A percentile compares a stretch with the other conserved stretches of the same genome.
These are phyloP conservation scores for Phlegmacium glaucopus DNA, from an alignment of 768 basidiomycete species.

Conservation along the genomic window DNA sequence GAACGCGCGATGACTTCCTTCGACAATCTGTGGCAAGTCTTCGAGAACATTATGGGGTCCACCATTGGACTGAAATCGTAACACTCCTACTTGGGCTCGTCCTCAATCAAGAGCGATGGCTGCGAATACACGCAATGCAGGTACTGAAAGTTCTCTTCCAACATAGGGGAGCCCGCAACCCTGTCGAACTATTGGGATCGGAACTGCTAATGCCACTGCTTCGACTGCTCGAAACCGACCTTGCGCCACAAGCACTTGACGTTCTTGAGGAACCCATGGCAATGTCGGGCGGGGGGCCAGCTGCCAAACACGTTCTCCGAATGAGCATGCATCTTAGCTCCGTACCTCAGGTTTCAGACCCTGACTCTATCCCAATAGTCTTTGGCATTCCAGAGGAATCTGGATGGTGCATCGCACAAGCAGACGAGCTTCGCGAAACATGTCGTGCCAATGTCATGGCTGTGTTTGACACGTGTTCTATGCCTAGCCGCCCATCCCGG, in stretches of 20 bases:
- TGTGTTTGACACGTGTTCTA: conserved; percentile 81
- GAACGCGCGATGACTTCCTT: conserved; percentile 91
- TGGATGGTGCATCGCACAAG: conserved; percentile 83
- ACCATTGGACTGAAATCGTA: conserved; percentile 78
- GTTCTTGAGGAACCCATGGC: conserved; percentile 90
- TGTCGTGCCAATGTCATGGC: conserved; percentile 80
- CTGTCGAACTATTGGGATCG: conserved; percentile 71
- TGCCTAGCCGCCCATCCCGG: conserved; percentile 63
- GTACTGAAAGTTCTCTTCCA: conserved; percentile 87
- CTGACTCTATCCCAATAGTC: conserved; percentile 61
- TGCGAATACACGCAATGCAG: conserved; percentile 80
- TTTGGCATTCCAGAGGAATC: conserved; percentile 82
- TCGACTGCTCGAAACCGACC: conserved; percentile 82
- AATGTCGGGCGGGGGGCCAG: conserved; percentile 71
- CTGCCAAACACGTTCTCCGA: conserved; percentile 82
- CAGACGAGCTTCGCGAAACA: conserved; percentile 52
- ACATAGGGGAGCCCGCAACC: conserved; percentile 73
- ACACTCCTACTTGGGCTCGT: conserved; percentile 85
- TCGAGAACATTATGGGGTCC: conserved; percentile 76
- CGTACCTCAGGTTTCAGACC: conserved; percentile 30
- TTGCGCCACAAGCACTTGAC: conserved; percentile 82
- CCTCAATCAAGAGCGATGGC: conserved; percentile 78
- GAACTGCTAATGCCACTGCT: conserved; percentile 91
- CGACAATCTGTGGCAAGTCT: conserved; percentile 84
- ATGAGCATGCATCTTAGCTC: conserved; percentile 79